Evolutionary conservation across 331 rosid genomes (phyloP).

Genomic region (Pyrus hybrid): DNA sequence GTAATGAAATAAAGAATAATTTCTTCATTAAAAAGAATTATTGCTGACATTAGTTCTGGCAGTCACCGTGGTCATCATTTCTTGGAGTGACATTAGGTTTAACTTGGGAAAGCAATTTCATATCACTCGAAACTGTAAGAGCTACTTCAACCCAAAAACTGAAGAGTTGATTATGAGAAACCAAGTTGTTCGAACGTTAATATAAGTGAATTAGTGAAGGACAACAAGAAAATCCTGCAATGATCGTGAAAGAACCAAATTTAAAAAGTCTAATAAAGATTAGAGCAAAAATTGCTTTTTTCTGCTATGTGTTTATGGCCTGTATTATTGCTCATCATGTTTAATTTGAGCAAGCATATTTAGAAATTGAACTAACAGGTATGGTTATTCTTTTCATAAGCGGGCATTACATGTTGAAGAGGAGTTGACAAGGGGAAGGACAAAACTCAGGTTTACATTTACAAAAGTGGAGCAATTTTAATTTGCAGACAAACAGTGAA

Average conservation of each 20-base stretch:
- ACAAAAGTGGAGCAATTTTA: background rate
- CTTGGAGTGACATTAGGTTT: too few species aligned
- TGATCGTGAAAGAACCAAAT: too few species aligned
- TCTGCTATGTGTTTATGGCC: background rate
- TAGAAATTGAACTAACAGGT: constrained; percentile 14
- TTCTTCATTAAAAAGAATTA: too few species aligned
- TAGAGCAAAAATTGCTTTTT: too few species aligned
- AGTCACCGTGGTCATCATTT: too few species aligned
- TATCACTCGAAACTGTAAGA: background rate
- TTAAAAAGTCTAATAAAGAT: too few species aligned
- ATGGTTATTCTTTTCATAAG: constrained; percentile 45
- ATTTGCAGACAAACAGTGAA: constrained; percentile 73
- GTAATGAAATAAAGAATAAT: too few species aligned
- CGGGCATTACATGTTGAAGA: constrained; percentile 57
- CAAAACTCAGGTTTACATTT: constrained; percentile 73
- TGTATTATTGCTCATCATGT: background rate
- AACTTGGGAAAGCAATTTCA: background rate
- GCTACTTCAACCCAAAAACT: background rate
- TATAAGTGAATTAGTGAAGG: background rate
- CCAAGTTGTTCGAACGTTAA: background rate
- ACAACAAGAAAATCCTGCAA: too few species aligned
- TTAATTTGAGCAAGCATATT: background rate
- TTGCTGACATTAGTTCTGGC: background rate
- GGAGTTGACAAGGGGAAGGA: constrained; percentile 67
- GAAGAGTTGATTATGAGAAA: background rate